Evolutionary conservation across 257 asterid species (phyloP).

Genomic region (Capsicum chinense): DNA sequence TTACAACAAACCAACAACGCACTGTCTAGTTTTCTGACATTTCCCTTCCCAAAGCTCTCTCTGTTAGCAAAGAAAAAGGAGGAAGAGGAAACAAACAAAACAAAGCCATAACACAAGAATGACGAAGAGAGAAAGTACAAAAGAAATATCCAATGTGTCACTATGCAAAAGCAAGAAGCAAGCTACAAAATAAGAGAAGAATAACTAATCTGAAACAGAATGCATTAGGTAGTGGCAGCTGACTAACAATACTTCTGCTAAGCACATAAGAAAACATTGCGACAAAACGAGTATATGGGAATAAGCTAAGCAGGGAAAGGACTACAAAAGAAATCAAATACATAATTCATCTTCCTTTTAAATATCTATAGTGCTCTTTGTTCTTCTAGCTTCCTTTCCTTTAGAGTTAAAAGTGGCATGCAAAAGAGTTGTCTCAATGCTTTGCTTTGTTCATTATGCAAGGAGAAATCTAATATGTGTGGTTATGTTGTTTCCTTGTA

Average conservation of each 20-base stretch:
- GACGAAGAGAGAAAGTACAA: neutral
- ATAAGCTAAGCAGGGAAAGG: neutral
- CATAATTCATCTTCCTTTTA: neutral
- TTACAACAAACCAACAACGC: neutral
- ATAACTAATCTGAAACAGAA: neutral
- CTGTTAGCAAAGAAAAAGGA: neutral
- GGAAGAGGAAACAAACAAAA: neutral
- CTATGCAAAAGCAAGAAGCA: neutral
- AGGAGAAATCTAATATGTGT: neutral
- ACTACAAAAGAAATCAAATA: slow-evolving; percentile 1
- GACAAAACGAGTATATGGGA: neutral
- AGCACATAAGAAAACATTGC: neutral
- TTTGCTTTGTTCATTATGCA: neutral
- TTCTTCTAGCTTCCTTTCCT: neutral
- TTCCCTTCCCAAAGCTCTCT: slow-evolving; percentile 10
- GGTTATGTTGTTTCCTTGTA: neutral
- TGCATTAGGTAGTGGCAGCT: neutral
- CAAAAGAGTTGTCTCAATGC: neutral
- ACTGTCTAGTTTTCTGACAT: neutral
- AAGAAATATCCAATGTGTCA: neutral
- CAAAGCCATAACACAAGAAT: neutral
- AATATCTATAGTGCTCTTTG: neutral
- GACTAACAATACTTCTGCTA: neutral
- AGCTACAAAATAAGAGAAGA: neutral
- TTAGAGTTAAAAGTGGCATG: neutral